phyloP scores from a whole-genome alignment of 805 yeast genomes.

The Metschnikowia lochheadii region DNA sequence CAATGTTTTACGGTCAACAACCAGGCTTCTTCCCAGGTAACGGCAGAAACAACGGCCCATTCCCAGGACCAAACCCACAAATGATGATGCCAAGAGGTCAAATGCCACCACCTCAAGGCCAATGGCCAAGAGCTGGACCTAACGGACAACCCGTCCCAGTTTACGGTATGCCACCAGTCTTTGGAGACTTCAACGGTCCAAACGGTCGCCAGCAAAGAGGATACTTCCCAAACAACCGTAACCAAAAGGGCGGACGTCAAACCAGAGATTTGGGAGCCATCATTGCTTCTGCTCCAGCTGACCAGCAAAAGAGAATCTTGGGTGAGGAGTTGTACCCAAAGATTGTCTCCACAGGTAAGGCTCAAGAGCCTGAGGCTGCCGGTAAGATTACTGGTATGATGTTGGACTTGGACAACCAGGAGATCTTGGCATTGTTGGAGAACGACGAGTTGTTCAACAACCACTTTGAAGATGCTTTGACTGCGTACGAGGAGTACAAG shows the following conservation, averaged over 20 bases:
- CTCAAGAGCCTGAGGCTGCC: slow-evolving; percentile 89
- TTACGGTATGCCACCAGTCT: slow-evolving; percentile 82
- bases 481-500: slow-evolving; percentile 90
- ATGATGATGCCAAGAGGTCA: slow-evolving; percentile 72
- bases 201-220: slow-evolving; percentile 55
- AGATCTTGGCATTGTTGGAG: slow-evolving; percentile 82
- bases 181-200: slow-evolving; percentile 46
- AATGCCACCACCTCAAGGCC: slow-evolving; percentile 62
- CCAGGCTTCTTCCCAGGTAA: slow-evolving; percentile 83
- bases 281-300: slow-evolving; percentile 66
- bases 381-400: slow-evolving; percentile 99
- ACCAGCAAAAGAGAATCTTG: slow-evolving; percentile 93
- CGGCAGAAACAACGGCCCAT: slow-evolving; percentile 66
- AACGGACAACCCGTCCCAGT: slow-evolving; percentile 82
- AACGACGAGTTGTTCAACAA: slow-evolving; percentile 85
- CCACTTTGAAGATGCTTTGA: slow-evolving; percentile 90
- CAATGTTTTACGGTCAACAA: slow-evolving; percentile 83
- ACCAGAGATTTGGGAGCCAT: slow-evolving; percentile 57
- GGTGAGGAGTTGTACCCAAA: slow-evolving; percentile 97
- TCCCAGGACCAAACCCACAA: slow-evolving; percentile 78
- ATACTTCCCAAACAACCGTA: slow-evolving; percentile 49
- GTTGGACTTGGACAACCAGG: slow-evolving; percentile 89
- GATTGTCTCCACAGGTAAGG: slow-evolving; percentile 81
- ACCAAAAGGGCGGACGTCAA: slow-evolving; percentile 38
- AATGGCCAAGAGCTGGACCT: slow-evolving; percentile 71